Conservation (phyloP, 768 basidiomycete species). For the Cystofilobasidium bisporidii region DNA sequence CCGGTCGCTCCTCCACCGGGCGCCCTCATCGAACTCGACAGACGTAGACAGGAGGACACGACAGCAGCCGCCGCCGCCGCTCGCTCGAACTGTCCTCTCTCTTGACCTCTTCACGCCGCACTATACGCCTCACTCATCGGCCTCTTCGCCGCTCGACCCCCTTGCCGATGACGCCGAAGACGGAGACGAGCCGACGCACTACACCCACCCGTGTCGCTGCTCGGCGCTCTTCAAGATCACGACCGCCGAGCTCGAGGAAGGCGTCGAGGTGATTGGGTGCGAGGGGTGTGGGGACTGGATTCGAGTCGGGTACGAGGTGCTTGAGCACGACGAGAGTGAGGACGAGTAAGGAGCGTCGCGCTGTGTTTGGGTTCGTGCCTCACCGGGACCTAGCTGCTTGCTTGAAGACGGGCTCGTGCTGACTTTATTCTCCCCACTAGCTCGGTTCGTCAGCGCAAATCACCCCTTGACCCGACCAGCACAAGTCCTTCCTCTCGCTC, state of each 20-base stretch:
- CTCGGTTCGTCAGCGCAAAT: no score
- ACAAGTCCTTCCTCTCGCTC: no score
- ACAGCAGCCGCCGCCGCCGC: constrained; percentile 9
- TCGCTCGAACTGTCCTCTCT: constrained; percentile 23
- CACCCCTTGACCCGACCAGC: no score
- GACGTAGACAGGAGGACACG: neutral
- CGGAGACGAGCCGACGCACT: constrained; percentile 36
- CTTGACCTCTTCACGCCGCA: constrained; percentile 18
- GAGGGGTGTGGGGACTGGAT: constrained; percentile 42
- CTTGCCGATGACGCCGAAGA: constrained; percentile 24
- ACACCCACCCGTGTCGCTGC: constrained; percentile 42
- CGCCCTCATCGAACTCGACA: neutral
- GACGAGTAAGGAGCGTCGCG: neutral
- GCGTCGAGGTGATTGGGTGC: constrained; percentile 41
- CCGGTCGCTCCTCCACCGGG: neutral
- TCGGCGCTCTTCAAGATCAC: constrained; percentile 37
- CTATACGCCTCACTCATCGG: neutral
- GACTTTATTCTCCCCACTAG: no score
- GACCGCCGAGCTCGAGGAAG: constrained; percentile 38
- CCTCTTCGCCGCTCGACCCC: neutral
- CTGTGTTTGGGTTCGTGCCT: no score
- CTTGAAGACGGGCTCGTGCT: no score
- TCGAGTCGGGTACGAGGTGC: constrained; percentile 41
- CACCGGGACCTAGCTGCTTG: no score
- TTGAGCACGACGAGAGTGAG: constrained; percentile 34